These are phyloP conservation scores for Monosporascus sp. DNA, from an alignment of 2,329 filamentous ascomycete genomes.

Conservation along the genomic window DNA sequence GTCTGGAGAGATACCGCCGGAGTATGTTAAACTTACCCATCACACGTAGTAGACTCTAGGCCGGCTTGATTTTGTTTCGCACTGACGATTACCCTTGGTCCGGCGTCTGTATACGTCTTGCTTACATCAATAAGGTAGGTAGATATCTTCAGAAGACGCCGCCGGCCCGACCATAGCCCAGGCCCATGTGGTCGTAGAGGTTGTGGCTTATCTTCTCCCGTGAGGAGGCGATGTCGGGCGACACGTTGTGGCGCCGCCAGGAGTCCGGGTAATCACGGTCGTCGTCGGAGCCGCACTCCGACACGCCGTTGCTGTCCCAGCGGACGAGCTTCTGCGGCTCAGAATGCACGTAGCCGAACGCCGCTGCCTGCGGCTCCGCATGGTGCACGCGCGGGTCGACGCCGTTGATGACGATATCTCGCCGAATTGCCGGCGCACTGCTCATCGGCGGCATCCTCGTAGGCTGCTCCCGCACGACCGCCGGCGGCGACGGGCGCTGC, in stretches of 20 bases:
- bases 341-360: background rate
- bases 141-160: background rate
- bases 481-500: background rate
- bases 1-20: too few species aligned
- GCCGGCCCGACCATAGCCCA: conserved; percentile 3
- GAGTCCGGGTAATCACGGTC: background rate
- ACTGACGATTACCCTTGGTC: background rate
- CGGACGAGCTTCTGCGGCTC: conserved; percentile 4
- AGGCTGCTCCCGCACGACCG: conserved; percentile 6
- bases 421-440: background rate
- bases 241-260: conserved; percentile 12
- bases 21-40: too few species aligned
- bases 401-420: background rate
- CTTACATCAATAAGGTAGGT: too few species aligned
- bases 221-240: conserved; percentile 4
- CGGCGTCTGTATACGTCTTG: background rate
- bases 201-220: background rate
- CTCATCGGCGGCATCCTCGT: conserved; percentile 3
- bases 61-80: too few species aligned
- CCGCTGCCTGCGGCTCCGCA: conserved; percentile 1
- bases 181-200: conserved; percentile 3
- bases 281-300: conserved; percentile 15
- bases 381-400: background rate
- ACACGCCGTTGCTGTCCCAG: conserved; percentile 20
- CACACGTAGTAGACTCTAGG: background rate